Conservation (phyloP, 495 filamentous ascomycete species). For the Penicillium longicatenatum region DNA sequence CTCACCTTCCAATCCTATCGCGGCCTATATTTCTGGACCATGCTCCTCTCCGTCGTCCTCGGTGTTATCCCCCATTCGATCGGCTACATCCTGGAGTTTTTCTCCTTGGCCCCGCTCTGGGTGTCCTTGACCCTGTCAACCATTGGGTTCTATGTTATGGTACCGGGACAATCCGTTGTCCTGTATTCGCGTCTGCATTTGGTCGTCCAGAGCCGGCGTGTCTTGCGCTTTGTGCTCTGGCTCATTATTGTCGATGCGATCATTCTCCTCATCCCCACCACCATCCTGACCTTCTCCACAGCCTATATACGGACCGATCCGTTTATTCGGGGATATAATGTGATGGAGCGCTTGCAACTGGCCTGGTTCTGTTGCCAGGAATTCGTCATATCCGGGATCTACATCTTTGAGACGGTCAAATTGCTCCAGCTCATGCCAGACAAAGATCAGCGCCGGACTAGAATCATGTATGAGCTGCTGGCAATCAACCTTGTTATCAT, state of each 20-base stretch:
- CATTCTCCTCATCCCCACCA: conserved; percentile 51
- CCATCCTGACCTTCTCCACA: conserved; percentile 54
- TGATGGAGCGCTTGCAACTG: conserved; percentile 62
- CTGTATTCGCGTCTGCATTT: conserved; percentile 68
- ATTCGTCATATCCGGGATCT: conserved; percentile 56
- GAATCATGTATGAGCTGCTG: conserved; percentile 54
- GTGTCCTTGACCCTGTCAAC: conserved; percentile 42
- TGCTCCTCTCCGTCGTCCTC: conserved; percentile 41
- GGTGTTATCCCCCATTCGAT: conserved; percentile 58
- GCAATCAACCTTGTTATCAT: conserved; percentile 59
- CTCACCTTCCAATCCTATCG: conserved; percentile 50
- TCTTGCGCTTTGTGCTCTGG: conserved; percentile 52
- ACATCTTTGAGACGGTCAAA: conserved; percentile 54
- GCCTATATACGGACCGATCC: conserved; percentile 26
- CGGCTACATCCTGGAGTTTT: conserved; percentile 58
- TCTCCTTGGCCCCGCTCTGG: conserved; percentile 41
- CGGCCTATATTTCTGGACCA: conserved; percentile 55
- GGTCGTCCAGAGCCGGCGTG: conserved; percentile 48
- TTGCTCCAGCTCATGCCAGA: conserved; percentile 44
- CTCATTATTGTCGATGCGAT: conserved; percentile 60
- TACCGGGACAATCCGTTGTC: conserved; percentile 66
- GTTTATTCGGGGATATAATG: conserved; percentile 48
- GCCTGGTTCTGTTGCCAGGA: conserved; percentile 63
- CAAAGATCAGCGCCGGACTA: conserved; percentile 40
- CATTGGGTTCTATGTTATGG: conserved; percentile 63